phyloP scores from a whole-genome alignment of 2,329 filamentous ascomycete species.

The Chaetomium globosum region DNA sequence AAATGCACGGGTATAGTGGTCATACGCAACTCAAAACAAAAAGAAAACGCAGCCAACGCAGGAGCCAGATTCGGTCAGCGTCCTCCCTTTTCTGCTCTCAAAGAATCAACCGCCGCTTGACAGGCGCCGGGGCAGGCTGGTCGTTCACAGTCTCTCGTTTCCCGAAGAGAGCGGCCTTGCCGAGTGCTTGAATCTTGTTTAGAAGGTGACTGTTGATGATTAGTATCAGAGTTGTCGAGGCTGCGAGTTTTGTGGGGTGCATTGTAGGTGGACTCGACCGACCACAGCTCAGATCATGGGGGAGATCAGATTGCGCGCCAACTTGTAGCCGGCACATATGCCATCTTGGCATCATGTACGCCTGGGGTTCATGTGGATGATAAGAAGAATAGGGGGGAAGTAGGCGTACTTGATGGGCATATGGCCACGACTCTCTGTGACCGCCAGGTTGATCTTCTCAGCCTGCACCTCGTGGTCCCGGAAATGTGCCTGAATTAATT shows the following conservation, averaged over 20 bases:
- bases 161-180: constrained; percentile 44
- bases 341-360: constrained; percentile 2
- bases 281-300: constrained; percentile 22
- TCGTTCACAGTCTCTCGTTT: constrained; percentile 43
- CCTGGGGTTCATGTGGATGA: constrained; percentile 15
- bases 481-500: constrained; percentile 63
- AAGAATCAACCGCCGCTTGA: constrained; percentile 51
- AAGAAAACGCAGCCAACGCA: background rate
- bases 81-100: constrained; percentile 33
- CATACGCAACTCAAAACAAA: background rate
- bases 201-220: constrained; percentile 54
- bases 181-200: constrained; percentile 55
- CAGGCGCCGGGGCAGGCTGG: constrained; percentile 46
- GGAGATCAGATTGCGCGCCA: constrained; percentile 19
- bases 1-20: constrained; percentile 10
- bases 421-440: constrained; percentile 60
- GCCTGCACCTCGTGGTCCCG: constrained; percentile 61
- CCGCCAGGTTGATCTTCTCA: constrained; percentile 54
- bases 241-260: background rate
- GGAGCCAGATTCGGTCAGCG: too few species aligned
- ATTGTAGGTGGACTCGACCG: background rate
- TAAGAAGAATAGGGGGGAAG: constrained; percentile 22
- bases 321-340: background rate
- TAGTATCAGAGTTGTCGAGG: constrained; percentile 38
- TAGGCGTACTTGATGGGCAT: constrained; percentile 59